These are phyloP conservation scores for button mushroom (Agaricus bisporus) DNA, from an alignment of 768 basidiomycete species.

Conservation along the genomic window DNA sequence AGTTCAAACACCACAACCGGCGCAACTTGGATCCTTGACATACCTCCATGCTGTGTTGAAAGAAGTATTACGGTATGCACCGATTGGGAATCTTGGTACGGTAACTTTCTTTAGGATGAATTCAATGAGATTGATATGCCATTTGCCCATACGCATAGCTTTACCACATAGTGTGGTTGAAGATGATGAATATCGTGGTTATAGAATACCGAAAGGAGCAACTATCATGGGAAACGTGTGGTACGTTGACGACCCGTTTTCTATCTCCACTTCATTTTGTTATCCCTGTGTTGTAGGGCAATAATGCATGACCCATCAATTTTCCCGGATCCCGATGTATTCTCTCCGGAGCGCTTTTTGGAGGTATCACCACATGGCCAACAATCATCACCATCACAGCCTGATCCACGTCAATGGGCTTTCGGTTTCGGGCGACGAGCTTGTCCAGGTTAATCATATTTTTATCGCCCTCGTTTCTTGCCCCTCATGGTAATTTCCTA, in stretches of 20 bases:
- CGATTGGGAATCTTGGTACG: slow-evolving; percentile 34
- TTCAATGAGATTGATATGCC: neutral
- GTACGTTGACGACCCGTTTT: slow-evolving; percentile 16
- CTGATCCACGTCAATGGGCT: slow-evolving; percentile 17
- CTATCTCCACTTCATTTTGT: neutral
- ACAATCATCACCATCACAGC: slow-evolving; percentile 3
- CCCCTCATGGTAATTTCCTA: too few relatives aligned
- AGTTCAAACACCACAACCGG: slow-evolving; percentile 27
- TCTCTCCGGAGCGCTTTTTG: slow-evolving; percentile 17
- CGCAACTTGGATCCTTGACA: slow-evolving; percentile 20
- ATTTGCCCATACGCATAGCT: slow-evolving; percentile 18
- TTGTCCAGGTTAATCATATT: slow-evolving; percentile 15
- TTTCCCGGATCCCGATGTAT: slow-evolving; percentile 15
- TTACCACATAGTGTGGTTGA: slow-evolving; percentile 34
- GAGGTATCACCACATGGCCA: neutral
- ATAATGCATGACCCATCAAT: slow-evolving; percentile 20
- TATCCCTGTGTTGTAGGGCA: slow-evolving; percentile 14
- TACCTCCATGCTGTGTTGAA: slow-evolving; percentile 33
- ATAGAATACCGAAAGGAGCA: slow-evolving; percentile 37
- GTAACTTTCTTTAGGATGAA: neutral
- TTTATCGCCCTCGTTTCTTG: neutral
- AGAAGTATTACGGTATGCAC: slow-evolving; percentile 35
- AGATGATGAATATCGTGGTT: slow-evolving; percentile 41
- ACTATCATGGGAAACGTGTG: slow-evolving; percentile 43
- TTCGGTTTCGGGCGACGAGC: slow-evolving; percentile 18